Percentiles rank a stretch among this genome's conserved stretches.
Conservation (phyloP, 1,284 basidiomycete genomes). For the Coriolopsis trogii region DNA sequence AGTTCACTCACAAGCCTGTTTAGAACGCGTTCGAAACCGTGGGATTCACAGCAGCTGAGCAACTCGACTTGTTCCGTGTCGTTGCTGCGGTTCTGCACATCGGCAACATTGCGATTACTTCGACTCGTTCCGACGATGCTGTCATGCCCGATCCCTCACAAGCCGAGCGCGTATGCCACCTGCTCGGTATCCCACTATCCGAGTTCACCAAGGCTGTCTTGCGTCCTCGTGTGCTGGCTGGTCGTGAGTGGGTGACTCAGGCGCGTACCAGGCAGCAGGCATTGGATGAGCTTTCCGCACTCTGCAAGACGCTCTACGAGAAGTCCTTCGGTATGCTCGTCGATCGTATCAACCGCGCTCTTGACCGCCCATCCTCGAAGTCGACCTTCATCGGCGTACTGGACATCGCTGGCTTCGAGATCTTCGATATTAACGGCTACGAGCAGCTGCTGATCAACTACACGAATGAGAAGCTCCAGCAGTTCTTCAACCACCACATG, state of each 20-base stretch:
- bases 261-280: constrained; percentile 92
- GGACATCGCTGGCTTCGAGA: constrained; percentile 99
- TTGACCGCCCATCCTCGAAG: constrained; percentile 92
- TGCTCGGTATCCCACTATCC: constrained; percentile 88
- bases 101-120: constrained; percentile 88
- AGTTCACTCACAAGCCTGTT: not conserved
- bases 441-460: constrained; percentile 99
- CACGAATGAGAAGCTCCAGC: constrained; percentile 96
- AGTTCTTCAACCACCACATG: constrained; percentile 99
- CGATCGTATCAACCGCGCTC: constrained; percentile 92
- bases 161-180: constrained; percentile 91
- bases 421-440: constrained; percentile 90
- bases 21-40: constrained; percentile 84
- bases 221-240: constrained; percentile 89
- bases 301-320: constrained; percentile 98
- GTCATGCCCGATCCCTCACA: constrained; percentile 81
- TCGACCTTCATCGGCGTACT: constrained; percentile 98
- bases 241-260: constrained; percentile 96
- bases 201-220: constrained; percentile 91
- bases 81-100: constrained; percentile 95
- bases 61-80: constrained; percentile 93
- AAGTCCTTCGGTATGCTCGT: constrained; percentile 95
- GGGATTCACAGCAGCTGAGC: constrained; percentile 85
- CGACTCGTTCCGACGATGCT: constrained; percentile 88
- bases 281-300: constrained; percentile 87